Base-by-base conservation (phyloP, 495 filamentous ascomycete species). In the Cladorrhinum samala region DNA sequence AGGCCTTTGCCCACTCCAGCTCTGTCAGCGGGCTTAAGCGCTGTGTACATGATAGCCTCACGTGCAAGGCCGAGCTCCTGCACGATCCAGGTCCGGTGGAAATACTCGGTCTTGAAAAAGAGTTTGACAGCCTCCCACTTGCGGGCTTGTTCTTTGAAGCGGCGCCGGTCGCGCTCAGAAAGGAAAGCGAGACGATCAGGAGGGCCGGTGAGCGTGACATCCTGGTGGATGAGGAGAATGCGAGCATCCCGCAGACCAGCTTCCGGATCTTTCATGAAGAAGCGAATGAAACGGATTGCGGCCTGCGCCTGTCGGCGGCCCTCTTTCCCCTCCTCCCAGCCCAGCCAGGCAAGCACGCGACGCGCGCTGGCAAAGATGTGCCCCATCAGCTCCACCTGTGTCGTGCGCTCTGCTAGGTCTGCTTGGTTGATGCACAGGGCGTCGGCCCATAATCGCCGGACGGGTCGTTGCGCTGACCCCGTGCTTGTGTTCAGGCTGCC, bases 401-500 rank as follows among this genome's bases (percentile, higher is more conserved):
- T 52, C 9, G 54, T 55, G 33, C 68, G 68, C 55, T 72, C 69
- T 7, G 53, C 27, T 11, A 54, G 46, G 27, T 70, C 61, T 9
- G 64, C 52, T 45, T 71, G 67, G 52, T 71, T 67, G 50, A 70
- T 66, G 45, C 68, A 71, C 33, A 71, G 51, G 30, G 68, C 67
- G 46, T 68, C 67, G 41, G 65, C 67, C 69, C 69, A 72, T 9
- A 70, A 47, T 24, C 52, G 37, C 9, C 54, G 54, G 19, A 47
- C 46, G 36, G 53, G 53, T 36, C 37, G 21, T 38, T 40, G 23
- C 16, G 24, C 46, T 30, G 23, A 19, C 37, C n/a, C 25, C n/a
- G 24, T 49, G 4, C 23, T 30, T 33, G 46, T 30, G n/a, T n/a
- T n/a, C n/a, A n/a, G 18, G 23, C 11, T 49, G 20, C n/a, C 13